Conservation (phyloP, 164 flowering plant species). For the Annona squamosa region DNA sequence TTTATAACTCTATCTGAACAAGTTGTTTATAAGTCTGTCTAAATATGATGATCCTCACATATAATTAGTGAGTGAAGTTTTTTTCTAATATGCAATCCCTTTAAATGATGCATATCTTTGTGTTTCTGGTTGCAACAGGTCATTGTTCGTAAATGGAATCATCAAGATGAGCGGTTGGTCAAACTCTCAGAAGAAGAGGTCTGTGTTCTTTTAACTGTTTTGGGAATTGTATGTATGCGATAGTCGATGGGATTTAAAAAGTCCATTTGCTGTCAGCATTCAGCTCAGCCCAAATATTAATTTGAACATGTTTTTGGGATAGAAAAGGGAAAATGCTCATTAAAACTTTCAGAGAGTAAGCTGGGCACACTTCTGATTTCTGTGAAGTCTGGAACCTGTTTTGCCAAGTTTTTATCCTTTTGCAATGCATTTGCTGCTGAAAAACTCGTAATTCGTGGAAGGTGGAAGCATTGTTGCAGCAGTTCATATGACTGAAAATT, state of each 20-base stretch:
- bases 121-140: conserved; percentile 37
- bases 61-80: not conserved
- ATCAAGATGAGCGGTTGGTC: conserved; percentile 63
- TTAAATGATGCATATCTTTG: not conserved
- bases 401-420: too few species aligned
- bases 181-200: conserved; percentile 82
- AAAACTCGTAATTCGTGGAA: not conserved
- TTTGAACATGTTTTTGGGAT: not conserved
- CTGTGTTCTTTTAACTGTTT: conserved; percentile 7
- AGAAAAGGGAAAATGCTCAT: not conserved
- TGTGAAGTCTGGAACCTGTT: not conserved
- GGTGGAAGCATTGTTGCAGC: not conserved
- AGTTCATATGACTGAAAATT: not conserved
- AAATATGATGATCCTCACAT: not conserved
- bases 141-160: conserved; percentile 76
- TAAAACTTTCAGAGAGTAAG: not conserved
- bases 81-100: not conserved
- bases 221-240: not conserved
- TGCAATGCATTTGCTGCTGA: not conserved
- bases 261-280: too few species aligned
- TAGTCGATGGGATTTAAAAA: not conserved
- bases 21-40: too few species aligned
- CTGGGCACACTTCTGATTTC: not conserved
- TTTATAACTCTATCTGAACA: too few species aligned
- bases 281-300: not conserved